phyloP scores from a whole-genome alignment of 73 alveolate genomes.

The Stentor coeruleus region DNA sequence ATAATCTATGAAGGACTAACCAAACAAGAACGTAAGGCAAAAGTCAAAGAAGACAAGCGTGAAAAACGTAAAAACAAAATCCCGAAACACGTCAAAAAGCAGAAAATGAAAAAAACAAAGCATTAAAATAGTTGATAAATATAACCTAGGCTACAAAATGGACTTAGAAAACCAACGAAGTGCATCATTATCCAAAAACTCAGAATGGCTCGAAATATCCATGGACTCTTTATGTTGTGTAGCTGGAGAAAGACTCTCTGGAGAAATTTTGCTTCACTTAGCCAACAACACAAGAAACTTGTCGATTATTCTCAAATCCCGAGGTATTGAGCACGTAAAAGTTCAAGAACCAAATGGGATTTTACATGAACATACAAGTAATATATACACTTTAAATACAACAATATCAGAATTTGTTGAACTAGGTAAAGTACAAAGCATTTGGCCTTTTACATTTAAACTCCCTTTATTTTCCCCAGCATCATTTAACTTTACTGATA shows the following conservation, averaged over 20 bases:
- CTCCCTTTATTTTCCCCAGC: conserved; percentile 8
- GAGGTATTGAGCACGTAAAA: not conserved
- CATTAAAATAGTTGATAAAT: too few relatives aligned
- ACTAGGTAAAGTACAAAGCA: not conserved
- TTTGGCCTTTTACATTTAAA: conserved; percentile 9
- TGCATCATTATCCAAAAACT: too few relatives aligned
- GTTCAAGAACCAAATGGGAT: not conserved
- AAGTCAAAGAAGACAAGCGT: conserved; percentile 92
- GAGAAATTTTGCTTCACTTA: not conserved
- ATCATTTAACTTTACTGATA: not conserved
- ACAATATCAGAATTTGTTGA: not conserved
- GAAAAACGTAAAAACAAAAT: conserved; percentile 92
- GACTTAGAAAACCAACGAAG: too few relatives aligned
- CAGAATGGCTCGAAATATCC: conserved; percentile 3
- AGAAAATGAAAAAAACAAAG: conserved; percentile 36
- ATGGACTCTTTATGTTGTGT: not conserved
- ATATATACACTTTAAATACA: not conserved
- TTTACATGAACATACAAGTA: not conserved
- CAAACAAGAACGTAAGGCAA: conserved; percentile 86
- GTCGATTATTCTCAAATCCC: not conserved
- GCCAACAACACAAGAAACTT: not conserved
- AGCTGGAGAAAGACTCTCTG: conserved; percentile 1
- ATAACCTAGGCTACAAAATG: too few relatives aligned
- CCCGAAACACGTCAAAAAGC: conserved; percentile 89
- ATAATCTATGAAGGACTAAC: conserved; percentile 73